phyloP scores from a whole-genome alignment of 2,329 filamentous ascomycete genomes.

The Neophaeococcomyces aloes region DNA sequence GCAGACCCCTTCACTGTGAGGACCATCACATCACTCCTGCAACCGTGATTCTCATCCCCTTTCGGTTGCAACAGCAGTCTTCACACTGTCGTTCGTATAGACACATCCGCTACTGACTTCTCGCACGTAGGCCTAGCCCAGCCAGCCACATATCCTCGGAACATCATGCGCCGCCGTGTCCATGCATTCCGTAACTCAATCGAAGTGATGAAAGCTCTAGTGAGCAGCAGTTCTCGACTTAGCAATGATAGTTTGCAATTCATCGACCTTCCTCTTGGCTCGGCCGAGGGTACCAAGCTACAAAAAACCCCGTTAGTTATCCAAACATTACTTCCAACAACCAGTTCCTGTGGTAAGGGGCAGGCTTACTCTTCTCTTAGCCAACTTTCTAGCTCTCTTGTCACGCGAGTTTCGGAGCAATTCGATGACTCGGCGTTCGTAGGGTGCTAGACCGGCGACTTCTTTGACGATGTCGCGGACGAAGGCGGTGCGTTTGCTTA shows the following conservation, averaged over 20 bases:
- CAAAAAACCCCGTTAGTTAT: conserved; percentile 10
- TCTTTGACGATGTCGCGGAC: conserved; percentile 97
- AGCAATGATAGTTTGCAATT: conserved; percentile 95
- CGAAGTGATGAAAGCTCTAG: not conserved
- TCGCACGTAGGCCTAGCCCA: too few species aligned
- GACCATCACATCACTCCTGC: too few species aligned
- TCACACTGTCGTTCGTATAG: too few species aligned
- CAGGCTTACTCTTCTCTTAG: conserved; percentile 29
- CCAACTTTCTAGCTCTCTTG: conserved; percentile 23
- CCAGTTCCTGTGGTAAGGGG: too few species aligned
- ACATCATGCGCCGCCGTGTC: too few species aligned
- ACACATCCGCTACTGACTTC: too few species aligned
- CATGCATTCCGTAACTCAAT: too few species aligned
- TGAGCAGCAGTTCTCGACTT: conserved; percentile 70
- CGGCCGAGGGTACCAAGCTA: conserved; percentile 97
- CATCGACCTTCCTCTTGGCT: conserved; percentile 99
- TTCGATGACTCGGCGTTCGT: conserved; percentile 98
- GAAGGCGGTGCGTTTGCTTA: conserved; percentile 94
- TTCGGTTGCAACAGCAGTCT: too few species aligned
- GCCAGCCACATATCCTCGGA: too few species aligned
- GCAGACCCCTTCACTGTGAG: too few species aligned
- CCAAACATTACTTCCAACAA: not conserved
- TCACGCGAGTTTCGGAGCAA: conserved; percentile 98
- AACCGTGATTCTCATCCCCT: too few species aligned
- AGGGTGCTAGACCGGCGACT: conserved; percentile 86